Evolutionary conservation across 2,329 filamentous ascomycete genomes (phyloP), one percentile per base, ranked within the genome.

Genomic region (Fusarium illudens): DNA sequence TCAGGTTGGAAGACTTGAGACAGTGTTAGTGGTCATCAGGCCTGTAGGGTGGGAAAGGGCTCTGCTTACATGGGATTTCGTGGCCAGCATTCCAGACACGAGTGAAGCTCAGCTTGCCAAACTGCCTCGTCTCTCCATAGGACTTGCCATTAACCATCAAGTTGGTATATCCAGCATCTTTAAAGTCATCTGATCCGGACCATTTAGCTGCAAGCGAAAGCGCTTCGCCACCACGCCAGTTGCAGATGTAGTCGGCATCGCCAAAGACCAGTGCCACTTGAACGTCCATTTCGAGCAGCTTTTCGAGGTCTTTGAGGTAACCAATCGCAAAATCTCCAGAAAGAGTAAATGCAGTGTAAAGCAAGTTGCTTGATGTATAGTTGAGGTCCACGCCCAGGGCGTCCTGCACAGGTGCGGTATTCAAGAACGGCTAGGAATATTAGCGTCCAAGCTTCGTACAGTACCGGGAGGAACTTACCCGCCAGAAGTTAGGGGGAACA

Each of bases 171-270:
- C 54, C 59, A 22, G 54, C 55, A 30, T 62, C 52, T 3, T 19
- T 36, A 32, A 65, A 65, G 0, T 57, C 39, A 1, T 54, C 20
- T 3, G 44, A 11, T 10, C 55, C 59, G 2, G 49, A 32, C 36
- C 55, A 65, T 6, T 62, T 29, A 4, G 50, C 49, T 0, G 58
- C 44, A 4, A 65, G 54, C 1, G 62, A 65, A 8, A 62, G 42
- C 2, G 59, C 59, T 22, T 65, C 62, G 6, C 62, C 62, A 3
- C 62, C 62, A 12, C 42, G 46, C 62, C 62, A 65, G 50, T 65
- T 65, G 46, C 58, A 62, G 7, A 65, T 62, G 10, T 65, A 65
- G 13, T 65, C 62, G 8, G 62, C 62, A 10, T 65, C 62, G 6
- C 62, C 62, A 19, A 48, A 65, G 1, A 62, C 55, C 8, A 65